Evolutionary conservation across 345 rosid genomes (phyloP).

Genomic region (Eucalyptus shirleyi): DNA sequence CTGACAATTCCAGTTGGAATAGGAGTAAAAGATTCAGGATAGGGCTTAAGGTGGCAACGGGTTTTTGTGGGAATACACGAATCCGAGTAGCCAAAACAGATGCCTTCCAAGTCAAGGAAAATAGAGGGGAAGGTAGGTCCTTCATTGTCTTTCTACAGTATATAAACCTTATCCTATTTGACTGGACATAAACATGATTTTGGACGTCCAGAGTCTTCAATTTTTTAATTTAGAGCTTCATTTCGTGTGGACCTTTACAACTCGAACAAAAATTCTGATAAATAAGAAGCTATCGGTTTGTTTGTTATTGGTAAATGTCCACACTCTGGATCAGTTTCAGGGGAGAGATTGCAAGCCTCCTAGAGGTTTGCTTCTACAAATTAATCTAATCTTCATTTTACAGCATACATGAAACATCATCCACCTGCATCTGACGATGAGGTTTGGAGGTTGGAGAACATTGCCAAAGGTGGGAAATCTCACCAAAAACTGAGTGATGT

Average conservation of each 20-base stretch:
- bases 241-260: not conserved
- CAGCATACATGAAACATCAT: too few relatives aligned
- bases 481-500: too few relatives aligned
- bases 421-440: too few relatives aligned
- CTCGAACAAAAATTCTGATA: not conserved
- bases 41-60: not conserved
- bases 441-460: too few relatives aligned
- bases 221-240: too few relatives aligned
- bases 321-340: not conserved
- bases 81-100: not conserved
- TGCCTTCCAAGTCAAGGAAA: not conserved
- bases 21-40: not conserved
- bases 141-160: not conserved
- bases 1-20: not conserved
- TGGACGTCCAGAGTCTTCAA: too few relatives aligned
- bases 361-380: not conserved
- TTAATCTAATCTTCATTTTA: too few relatives aligned
- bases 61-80: not conserved
- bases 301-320: not conserved
- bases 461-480: too few relatives aligned
- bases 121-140: not conserved
- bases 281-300: not conserved
- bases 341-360: rapidly evolving
- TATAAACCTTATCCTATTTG: not conserved
- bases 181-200: not conserved